Conservation (phyloP, 352 stramenopile species). For the Pythium phragmiticola region DNA sequence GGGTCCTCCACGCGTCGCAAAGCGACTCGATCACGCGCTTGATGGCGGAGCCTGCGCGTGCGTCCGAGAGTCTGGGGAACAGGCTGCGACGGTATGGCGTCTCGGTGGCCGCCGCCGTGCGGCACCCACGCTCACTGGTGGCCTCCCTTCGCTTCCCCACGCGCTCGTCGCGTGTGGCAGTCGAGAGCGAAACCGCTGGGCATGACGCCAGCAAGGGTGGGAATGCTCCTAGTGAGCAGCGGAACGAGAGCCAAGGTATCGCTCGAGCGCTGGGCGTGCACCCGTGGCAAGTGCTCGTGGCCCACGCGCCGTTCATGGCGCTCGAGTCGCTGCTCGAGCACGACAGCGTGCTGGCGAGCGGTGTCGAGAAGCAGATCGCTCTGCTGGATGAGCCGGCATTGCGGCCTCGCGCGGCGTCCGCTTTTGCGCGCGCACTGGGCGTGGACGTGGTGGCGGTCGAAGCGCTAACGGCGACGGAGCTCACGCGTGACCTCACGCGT, state of each 20-base stretch:
- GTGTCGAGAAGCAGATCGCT: slow-evolving; percentile 33
- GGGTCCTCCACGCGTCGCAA: slow-evolving; percentile 25
- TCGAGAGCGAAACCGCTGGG: too few relatives aligned
- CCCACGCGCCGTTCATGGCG: slow-evolving; percentile 24
- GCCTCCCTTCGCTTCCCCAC: too few relatives aligned
- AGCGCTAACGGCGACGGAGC: slow-evolving; percentile 20
- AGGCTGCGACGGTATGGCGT: slow-evolving; percentile 18
- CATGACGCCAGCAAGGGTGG: not conserved
- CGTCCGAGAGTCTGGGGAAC: slow-evolving; percentile 20
- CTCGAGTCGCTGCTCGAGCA: slow-evolving; percentile 39
- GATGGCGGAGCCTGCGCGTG: slow-evolving; percentile 26
- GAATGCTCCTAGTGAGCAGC: not conserved
- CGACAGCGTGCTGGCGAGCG: slow-evolving; percentile 27
- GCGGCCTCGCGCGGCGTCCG: slow-evolving; percentile 2
- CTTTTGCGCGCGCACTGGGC: slow-evolving; percentile 13
- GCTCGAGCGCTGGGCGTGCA: not conserved
- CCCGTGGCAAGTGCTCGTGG: slow-evolving; percentile 14
- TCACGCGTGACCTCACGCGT: slow-evolving; percentile 14
- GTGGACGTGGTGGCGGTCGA: slow-evolving; percentile 4
- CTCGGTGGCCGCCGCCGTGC: slow-evolving; percentile 1
- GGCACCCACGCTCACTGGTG: too few relatives aligned
- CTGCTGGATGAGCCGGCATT: slow-evolving; percentile 24
- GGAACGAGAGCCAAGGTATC: not conserved
- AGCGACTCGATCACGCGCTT: slow-evolving; percentile 24
- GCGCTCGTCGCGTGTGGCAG: too few relatives aligned